These are phyloP conservation scores for Moniliophthora roreri DNA, from an alignment of 1,284 basidiomycete species.

Conservation along the genomic window DNA sequence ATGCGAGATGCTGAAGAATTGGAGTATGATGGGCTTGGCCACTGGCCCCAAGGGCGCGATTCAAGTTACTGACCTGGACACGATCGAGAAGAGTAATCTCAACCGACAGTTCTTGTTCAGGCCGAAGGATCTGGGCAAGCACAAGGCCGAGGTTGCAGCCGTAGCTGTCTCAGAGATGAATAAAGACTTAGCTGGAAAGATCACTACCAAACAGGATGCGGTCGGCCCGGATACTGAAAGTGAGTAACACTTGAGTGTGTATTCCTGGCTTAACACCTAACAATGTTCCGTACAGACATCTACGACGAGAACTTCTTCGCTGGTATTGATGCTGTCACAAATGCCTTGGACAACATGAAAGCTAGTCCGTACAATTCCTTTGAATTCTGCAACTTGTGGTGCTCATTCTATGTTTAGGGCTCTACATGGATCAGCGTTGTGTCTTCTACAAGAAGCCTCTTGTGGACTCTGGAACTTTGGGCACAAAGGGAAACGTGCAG, in stretches of 20 bases:
- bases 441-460: slow-evolving; percentile 97
- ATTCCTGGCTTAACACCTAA: slow-evolving; percentile 10
- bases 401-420: slow-evolving; percentile 45
- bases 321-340: slow-evolving; percentile 93
- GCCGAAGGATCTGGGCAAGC: slow-evolving; percentile 94
- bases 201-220: slow-evolving; percentile 88
- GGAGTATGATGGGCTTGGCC: slow-evolving; percentile 98
- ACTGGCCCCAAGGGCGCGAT: slow-evolving; percentile 82
- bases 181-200: slow-evolving; percentile 87
- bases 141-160: slow-evolving; percentile 96
- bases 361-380: slow-evolving; percentile 64
- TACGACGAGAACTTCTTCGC: slow-evolving; percentile 93
- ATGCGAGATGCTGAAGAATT: slow-evolving; percentile 99
- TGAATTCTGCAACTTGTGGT: slow-evolving; percentile 3
- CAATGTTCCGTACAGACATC: slow-evolving; percentile 66
- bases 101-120: slow-evolving; percentile 99
- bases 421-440: slow-evolving; percentile 99
- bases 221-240: slow-evolving; percentile 94
- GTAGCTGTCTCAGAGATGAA: slow-evolving; percentile 97
- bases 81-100: slow-evolving; percentile 98
- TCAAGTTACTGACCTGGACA: slow-evolving; percentile 97
- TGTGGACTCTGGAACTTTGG: slow-evolving; percentile 96
- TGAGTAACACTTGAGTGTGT: slow-evolving; percentile 37
- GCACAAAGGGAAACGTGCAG: slow-evolving; percentile 98
- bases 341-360: slow-evolving; percentile 97